These are phyloP conservation scores for Fremontodendron californicum DNA, from an alignment of 345 rosid species.

Conservation along the genomic window DNA sequence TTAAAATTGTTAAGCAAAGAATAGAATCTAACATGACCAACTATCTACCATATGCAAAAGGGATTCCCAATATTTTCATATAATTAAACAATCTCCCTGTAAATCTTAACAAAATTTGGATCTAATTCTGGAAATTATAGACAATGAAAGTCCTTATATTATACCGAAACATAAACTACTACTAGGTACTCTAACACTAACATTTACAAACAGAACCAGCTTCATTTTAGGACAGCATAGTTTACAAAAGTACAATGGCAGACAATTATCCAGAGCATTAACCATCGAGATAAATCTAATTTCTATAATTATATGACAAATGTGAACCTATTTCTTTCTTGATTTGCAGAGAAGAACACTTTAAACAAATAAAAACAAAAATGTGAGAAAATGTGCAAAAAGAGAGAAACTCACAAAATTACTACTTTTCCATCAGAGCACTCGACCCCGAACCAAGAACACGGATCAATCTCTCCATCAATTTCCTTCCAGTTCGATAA, in stretches of 20 bases:
- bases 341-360: neutral
- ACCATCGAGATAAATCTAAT: neutral
- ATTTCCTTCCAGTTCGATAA: slow-evolving; percentile 54
- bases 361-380: neutral
- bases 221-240: neutral
- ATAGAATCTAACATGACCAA: neutral
- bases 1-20: too few species aligned
- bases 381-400: neutral
- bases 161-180: neutral
- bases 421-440: slow-evolving; percentile 69
- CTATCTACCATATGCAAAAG: neutral
- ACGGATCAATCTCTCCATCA: slow-evolving; percentile 42
- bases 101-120: neutral
- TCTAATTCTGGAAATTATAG: neutral
- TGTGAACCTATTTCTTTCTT: neutral
- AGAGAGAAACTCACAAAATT: slow-evolving; percentile 32
- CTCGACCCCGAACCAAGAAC: slow-evolving; percentile 80
- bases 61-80: neutral
- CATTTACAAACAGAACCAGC: neutral
- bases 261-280: neutral
- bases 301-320: neutral
- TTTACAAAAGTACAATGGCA: neutral
- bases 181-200: neutral
- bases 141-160: neutral
- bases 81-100: neutral